phyloP scores from a whole-genome alignment of 2,329 filamentous ascomycete species.

The Penicillium sp. region DNA sequence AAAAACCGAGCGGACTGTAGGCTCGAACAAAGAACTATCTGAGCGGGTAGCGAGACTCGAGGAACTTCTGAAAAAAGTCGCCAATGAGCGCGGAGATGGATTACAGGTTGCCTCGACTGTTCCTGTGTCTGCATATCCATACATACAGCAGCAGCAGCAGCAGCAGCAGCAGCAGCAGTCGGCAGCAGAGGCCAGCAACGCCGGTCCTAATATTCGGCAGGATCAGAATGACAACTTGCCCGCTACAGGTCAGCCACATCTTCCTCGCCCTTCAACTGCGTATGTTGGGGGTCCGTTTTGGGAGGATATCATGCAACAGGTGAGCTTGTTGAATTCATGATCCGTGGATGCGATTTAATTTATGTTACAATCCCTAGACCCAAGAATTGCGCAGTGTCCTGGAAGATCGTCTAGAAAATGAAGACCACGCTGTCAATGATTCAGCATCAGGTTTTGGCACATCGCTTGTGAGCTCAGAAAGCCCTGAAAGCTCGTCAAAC shows the following conservation, averaged over 20 bases:
- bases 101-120: neutral
- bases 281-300: slow-evolving; percentile 28
- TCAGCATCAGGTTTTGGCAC: slow-evolving; percentile 9
- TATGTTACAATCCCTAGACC: slow-evolving; percentile 7
- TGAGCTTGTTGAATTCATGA: slow-evolving; percentile 6
- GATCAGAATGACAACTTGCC: slow-evolving; percentile 2
- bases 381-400: slow-evolving; percentile 24
- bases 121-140: neutral
- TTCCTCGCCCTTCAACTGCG: slow-evolving; percentile 14
- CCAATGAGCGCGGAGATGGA: slow-evolving; percentile 10
- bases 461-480: slow-evolving; percentile 20
- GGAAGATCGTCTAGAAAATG: slow-evolving; percentile 21
- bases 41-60: slow-evolving; percentile 30
- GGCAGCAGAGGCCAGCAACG: slow-evolving; percentile 1
- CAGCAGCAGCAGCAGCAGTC: neutral
- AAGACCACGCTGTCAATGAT: slow-evolving; percentile 8
- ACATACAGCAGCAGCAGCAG: neutral
- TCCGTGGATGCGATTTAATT: neutral
- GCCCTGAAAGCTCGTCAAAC: slow-evolving; percentile 13
- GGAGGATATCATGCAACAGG: slow-evolving; percentile 30
- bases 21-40: slow-evolving; percentile 19
- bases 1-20: slow-evolving; percentile 12
- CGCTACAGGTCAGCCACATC: slow-evolving; percentile 5
- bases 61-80: slow-evolving; percentile 21
- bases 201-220: slow-evolving; percentile 9